These are phyloP conservation scores for grape (Vitis vinifera) DNA, from an alignment of 164 flowering plant genomes.

Conservation along the genomic window DNA sequence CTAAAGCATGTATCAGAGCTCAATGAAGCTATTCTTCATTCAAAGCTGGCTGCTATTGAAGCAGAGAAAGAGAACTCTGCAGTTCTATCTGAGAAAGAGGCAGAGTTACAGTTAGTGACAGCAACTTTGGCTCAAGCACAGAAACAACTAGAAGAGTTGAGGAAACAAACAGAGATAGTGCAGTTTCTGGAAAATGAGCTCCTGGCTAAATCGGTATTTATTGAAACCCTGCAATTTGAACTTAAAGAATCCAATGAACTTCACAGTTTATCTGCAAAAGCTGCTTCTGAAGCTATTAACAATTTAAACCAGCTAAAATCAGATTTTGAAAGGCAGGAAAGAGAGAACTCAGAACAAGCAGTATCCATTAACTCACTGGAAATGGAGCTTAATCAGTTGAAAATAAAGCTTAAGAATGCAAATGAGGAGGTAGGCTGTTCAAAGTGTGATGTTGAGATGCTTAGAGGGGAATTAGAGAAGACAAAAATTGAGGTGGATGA, in stretches of 20 bases:
- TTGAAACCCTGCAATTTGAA: slow-evolving; percentile 36
- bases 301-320: slow-evolving; percentile 24
- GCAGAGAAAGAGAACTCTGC: slow-evolving; percentile 34
- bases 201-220: slow-evolving; percentile 21
- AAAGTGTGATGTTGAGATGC: slow-evolving; percentile 23
- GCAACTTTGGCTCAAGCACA: slow-evolving; percentile 21
- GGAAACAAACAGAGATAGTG: slow-evolving; percentile 22
- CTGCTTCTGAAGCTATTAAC: slow-evolving; percentile 30
- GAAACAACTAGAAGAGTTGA: slow-evolving; percentile 30
- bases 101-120: slow-evolving; percentile 22
- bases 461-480: slow-evolving; percentile 22
- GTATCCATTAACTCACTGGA: slow-evolving; percentile 31
- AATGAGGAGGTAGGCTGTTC: slow-evolving; percentile 26
- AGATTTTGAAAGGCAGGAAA: slow-evolving; percentile 29
- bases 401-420: slow-evolving; percentile 23
- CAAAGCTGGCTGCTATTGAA: slow-evolving; percentile 31
- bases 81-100: slow-evolving; percentile 31
- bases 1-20: slow-evolving; percentile 35
- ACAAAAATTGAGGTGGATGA: slow-evolving; percentile 23
- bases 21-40: slow-evolving; percentile 30
- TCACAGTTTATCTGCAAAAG: slow-evolving; percentile 23
- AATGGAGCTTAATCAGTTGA: slow-evolving; percentile 28
- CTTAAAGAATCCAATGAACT: slow-evolving; percentile 32
- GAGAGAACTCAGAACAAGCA: slow-evolving; percentile 20
- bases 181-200: slow-evolving; percentile 39